Evolutionary conservation across 768 basidiomycete genomes (phyloP).

Genomic region (Trametes sanguinea): DNA sequence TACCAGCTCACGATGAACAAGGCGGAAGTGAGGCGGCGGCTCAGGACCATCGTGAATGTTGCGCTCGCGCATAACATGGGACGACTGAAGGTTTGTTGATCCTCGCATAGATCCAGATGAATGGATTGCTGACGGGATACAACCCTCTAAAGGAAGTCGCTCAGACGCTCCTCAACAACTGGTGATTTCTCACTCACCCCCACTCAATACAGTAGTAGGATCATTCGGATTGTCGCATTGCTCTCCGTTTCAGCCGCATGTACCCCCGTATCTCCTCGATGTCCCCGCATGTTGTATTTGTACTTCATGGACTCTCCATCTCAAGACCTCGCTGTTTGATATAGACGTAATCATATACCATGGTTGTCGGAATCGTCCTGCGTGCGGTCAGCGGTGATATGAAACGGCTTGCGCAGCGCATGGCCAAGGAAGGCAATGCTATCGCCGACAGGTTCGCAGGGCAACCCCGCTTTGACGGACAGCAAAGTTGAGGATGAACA

Average conservation of each 20-base stretch:
- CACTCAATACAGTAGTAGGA: neutral
- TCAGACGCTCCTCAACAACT: conserved; percentile 40
- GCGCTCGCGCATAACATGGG: conserved; percentile 70
- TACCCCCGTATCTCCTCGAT: neutral
- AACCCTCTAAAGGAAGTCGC: conserved; percentile 39
- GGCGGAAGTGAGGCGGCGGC: conserved; percentile 65
- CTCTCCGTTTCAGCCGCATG: conserved; percentile 10
- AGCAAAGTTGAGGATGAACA: too few relatives aligned
- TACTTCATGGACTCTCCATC: conserved; percentile 2
- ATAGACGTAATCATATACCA: conserved; percentile 3
- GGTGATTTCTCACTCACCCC: conserved; percentile 28
- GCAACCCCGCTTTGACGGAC: too few relatives aligned
- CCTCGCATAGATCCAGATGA: neutral
- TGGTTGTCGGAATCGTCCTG: neutral
- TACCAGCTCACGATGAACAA: conserved; percentile 75
- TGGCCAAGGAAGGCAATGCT: too few relatives aligned
- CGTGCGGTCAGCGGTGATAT: neutral
- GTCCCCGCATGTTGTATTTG: conserved; percentile 19
- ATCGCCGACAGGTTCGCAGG: too few relatives aligned
- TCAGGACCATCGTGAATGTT: conserved; percentile 84
- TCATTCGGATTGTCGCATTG: neutral
- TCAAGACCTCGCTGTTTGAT: neutral
- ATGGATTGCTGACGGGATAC: neutral
- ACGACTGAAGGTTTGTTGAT: conserved; percentile 60
- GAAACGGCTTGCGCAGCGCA: neutral